Percentiles rank a stretch among this genome's conserved stretches.
These are phyloP conservation scores for Fomitopsis schrenkii DNA, from an alignment of 1,284 basidiomycete genomes.

Conservation along the genomic window DNA sequence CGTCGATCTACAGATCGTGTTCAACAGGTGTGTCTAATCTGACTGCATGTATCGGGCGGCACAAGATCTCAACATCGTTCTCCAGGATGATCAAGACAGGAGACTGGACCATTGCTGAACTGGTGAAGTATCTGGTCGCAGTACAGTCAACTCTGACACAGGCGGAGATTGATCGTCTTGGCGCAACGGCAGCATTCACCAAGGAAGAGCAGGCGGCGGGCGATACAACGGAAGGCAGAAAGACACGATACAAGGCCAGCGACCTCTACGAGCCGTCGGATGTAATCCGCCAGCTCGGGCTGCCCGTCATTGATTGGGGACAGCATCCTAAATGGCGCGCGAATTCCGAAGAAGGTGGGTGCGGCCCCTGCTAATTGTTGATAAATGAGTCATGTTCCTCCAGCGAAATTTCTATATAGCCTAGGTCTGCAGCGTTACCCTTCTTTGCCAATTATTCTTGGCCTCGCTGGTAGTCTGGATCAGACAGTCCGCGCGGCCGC, in stretches of 20 bases:
- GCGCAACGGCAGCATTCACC: slow-evolving; percentile 80
- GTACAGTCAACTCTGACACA: slow-evolving; percentile 69
- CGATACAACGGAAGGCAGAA: slow-evolving; percentile 24
- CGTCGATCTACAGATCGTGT: slow-evolving; percentile 88
- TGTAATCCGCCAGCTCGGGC: slow-evolving; percentile 65
- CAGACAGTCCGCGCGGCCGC: slow-evolving; percentile 47
- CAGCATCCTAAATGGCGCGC: slow-evolving; percentile 71
- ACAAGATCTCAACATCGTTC: slow-evolving; percentile 2
- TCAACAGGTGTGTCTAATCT: slow-evolving; percentile 54
- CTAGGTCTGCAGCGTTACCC: slow-evolving; percentile 79
- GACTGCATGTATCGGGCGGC: not conserved
- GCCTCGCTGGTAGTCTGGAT: slow-evolving; percentile 59
- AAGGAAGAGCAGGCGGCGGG: slow-evolving; percentile 41
- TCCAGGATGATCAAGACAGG: slow-evolving; percentile 83
- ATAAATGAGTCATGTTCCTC: not conserved
- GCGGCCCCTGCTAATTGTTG: no score
- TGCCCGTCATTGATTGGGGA: slow-evolving; percentile 91
- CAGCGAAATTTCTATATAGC: slow-evolving; percentile 81
- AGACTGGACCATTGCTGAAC: slow-evolving; percentile 74
- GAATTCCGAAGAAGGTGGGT: slow-evolving; percentile 79
- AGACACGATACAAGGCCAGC: slow-evolving; percentile 55
- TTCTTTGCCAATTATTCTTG: slow-evolving; percentile 62
- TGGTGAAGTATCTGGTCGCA: slow-evolving; percentile 88
- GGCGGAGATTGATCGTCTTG: slow-evolving; percentile 72
- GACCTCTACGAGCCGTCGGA: slow-evolving; percentile 86